These are phyloP conservation scores for Colletotrichum orbiculare DNA, from an alignment of 2,329 filamentous ascomycete species.

Conservation along the genomic window DNA sequence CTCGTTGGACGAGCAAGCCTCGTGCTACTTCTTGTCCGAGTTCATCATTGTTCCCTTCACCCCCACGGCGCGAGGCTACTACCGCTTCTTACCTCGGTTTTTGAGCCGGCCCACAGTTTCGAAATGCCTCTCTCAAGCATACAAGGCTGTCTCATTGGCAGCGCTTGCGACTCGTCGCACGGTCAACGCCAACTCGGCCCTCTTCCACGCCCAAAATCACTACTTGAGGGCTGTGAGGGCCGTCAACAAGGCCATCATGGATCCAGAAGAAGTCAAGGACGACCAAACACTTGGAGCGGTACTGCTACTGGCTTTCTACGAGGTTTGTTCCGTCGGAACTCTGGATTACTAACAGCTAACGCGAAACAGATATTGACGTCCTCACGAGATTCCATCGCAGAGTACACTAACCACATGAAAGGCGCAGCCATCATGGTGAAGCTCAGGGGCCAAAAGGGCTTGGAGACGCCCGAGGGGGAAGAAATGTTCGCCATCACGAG, in stretches of 20 bases:
- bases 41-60: constrained; percentile 34
- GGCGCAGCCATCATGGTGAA: constrained; percentile 40
- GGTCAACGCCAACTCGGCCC: constrained; percentile 11
- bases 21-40: constrained; percentile 37
- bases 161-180: constrained; percentile 30
- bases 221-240: constrained; percentile 36
- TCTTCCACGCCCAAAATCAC: constrained; percentile 35
- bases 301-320: constrained; percentile 37
- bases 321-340: constrained; percentile 2
- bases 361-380: constrained; percentile 33
- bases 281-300: constrained; percentile 37
- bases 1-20: constrained; percentile 34
- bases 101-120: constrained; percentile 31
- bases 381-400: constrained; percentile 35
- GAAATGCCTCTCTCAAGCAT: constrained; percentile 35
- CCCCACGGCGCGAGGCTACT: constrained; percentile 30
- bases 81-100: constrained; percentile 35
- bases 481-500: constrained; percentile 40
- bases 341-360: background rate
- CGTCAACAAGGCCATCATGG: constrained; percentile 36
- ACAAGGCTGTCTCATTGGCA: constrained; percentile 36
- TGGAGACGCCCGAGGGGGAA: constrained; percentile 38
- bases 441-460: constrained; percentile 36
- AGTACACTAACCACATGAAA: constrained; percentile 40
- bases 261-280: constrained; percentile 31